A percentile compares a stretch with the other conserved stretches of the same genome.
These are phyloP conservation scores for Diaporthe sp. DNA, from an alignment of 2,329 filamentous ascomycete species.

Conservation along the genomic window DNA sequence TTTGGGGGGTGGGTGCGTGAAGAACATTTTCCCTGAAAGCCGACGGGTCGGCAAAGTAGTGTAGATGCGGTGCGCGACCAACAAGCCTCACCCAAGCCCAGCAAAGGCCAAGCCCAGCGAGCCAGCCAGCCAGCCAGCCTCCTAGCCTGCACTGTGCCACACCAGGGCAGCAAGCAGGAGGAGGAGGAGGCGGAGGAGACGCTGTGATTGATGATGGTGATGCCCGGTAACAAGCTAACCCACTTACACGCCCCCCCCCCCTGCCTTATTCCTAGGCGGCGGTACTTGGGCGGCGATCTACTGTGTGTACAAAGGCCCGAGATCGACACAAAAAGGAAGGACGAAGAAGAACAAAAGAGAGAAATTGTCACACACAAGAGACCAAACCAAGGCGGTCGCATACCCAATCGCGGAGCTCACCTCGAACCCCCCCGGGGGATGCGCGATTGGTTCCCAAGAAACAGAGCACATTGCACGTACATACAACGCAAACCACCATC, in stretches of 20 bases:
- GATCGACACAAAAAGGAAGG: constrained; percentile 8
- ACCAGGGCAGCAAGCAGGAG: not conserved
- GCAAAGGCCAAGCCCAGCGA: not conserved
- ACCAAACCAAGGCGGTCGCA: not conserved
- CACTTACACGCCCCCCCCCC: not conserved
- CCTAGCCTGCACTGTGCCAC: not conserved
- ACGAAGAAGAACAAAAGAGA: not conserved
- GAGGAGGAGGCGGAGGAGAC: not conserved
- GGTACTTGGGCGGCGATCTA: constrained; percentile 19
- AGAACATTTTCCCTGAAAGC: not conserved
- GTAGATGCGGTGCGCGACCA: constrained; percentile 1
- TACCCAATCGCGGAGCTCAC: constrained; percentile 31
- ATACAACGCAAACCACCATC: not conserved
- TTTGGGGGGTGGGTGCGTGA: not conserved
- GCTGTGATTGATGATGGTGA: not conserved
- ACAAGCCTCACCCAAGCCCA: not conserved
- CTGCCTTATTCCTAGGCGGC: not conserved
- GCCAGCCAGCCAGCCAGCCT: not conserved
- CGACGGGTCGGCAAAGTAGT: not conserved
- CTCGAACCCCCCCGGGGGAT: not conserved
- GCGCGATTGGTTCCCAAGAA: constrained; percentile 22
- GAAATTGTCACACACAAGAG: not conserved
- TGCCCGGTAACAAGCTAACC: not conserved
- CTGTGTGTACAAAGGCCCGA: not conserved
- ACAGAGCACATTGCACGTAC: not conserved